A percentile compares a stretch with the other conserved stretches of the same genome.
Conservation (phyloP, 352 stramenopile species). For the Phytophthora parvispora region DNA sequence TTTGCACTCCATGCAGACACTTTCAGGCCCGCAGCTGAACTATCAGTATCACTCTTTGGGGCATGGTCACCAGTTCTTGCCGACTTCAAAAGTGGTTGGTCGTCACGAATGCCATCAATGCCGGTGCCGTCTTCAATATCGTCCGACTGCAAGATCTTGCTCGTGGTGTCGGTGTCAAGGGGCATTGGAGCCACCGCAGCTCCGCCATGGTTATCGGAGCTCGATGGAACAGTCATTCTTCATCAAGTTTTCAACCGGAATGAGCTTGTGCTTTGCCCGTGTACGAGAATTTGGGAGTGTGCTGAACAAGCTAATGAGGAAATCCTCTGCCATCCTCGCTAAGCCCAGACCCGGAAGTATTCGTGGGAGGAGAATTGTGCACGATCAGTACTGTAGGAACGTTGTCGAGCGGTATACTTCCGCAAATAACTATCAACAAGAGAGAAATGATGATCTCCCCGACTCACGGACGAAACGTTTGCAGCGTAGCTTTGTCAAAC, state of each 20-base stretch:
- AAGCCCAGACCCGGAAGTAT: not conserved
- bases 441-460: constrained; percentile 1
- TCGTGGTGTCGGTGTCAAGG: not conserved
- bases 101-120: not conserved
- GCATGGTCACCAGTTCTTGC: not conserved
- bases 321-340: not conserved
- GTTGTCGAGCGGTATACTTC: not conserved
- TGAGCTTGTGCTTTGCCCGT: not conserved
- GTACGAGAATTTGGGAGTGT: constrained; percentile 3
- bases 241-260: not conserved
- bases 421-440: not conserved
- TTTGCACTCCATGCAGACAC: not conserved
- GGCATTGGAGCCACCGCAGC: not conserved
- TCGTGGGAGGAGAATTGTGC: not conserved
- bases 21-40: not conserved
- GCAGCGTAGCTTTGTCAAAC: no score
- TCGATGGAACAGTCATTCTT: not conserved
- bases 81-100: not conserved
- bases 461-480: not conserved
- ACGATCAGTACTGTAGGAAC: not conserved
- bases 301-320: not conserved
- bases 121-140: not conserved
- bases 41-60: not conserved
- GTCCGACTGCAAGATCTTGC: not conserved
- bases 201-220: not conserved